phyloP scores from a whole-genome alignment of 2,329 filamentous ascomycete species.

The Ophiostoma tasmaniense region DNA sequence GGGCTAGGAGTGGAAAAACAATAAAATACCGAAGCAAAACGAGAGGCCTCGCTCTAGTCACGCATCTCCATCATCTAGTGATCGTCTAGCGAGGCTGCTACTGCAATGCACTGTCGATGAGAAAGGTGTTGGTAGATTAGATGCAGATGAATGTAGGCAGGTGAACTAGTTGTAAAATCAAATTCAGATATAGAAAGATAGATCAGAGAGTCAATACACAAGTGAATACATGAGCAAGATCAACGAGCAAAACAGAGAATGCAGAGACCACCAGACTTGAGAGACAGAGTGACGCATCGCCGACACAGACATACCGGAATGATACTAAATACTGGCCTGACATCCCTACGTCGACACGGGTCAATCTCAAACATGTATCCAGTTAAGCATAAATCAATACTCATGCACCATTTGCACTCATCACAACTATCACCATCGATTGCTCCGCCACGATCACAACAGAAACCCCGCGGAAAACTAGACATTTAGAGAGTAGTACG shows the following conservation, averaged over 20 bases:
- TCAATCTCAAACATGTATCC: neutral
- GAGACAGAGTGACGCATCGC: neutral
- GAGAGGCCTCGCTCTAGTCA: neutral
- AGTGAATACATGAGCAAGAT: neutral
- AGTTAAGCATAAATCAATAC: neutral
- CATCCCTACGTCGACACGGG: neutral
- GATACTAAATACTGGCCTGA: neutral
- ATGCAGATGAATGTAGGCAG: neutral
- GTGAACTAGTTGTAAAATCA: neutral
- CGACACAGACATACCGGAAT: neutral
- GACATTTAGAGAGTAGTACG: neutral
- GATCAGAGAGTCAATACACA: neutral
- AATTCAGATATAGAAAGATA: neutral
- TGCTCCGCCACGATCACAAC: conserved; percentile 1
- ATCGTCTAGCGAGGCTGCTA: neutral
- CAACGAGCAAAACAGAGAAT: neutral
- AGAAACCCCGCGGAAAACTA: too few species aligned
- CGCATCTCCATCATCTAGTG: neutral
- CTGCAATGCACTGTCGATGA: conserved; percentile 1
- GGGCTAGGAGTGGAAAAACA: neutral
- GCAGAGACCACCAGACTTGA: neutral
- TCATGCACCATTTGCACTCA: neutral
- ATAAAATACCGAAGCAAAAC: neutral
- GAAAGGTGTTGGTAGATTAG: neutral
- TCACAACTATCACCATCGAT: neutral